Evolutionary conservation across 2,329 filamentous ascomycete species (phyloP).

Genomic region (Cercospora brassicicola): DNA sequence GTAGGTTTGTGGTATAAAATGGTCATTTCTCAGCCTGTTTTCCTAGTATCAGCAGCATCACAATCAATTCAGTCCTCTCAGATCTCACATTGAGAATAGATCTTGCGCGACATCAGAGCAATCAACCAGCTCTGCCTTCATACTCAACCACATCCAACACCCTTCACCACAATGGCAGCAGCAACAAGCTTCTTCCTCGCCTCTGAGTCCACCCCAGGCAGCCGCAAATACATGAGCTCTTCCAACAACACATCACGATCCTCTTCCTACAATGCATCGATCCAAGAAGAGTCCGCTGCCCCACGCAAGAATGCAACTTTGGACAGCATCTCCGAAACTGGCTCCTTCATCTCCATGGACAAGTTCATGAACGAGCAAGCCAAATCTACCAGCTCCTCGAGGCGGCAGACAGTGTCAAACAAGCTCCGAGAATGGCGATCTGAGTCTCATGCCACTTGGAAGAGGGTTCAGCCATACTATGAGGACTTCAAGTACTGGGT

Average conservation of each 20-base stretch:
- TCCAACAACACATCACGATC: conserved; percentile 3
- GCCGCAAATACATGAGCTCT: not conserved
- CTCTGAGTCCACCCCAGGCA: conserved; percentile 1
- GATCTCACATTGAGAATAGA: not conserved
- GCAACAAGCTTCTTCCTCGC: conserved; percentile 11
- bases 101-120: not conserved
- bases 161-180: conserved; percentile 12
- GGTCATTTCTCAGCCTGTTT: not conserved
- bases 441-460: conserved; percentile 14
- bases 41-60: conserved; percentile 2
- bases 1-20: conserved; percentile 5
- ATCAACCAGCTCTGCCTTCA: not conserved
- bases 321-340: conserved; percentile 2
- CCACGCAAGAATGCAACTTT: not conserved
- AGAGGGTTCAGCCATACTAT: conserved; percentile 16
- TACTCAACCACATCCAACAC: too few species aligned
- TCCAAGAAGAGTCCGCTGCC: not conserved
- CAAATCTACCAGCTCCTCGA: not conserved
- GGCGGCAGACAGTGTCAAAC: conserved; percentile 10
- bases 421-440: conserved; percentile 16
- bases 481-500: conserved; percentile 19
- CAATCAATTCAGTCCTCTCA: not conserved
- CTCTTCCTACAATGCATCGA: conserved; percentile 4
- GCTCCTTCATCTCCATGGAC: conserved; percentile 11
- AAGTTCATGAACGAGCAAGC: conserved; percentile 9